Evolutionary conservation across 225 moss, liverwort and hornwort genomes (phyloP), one percentile per base, ranked within the genome.

Genomic region (Neckera pumila): DNA sequence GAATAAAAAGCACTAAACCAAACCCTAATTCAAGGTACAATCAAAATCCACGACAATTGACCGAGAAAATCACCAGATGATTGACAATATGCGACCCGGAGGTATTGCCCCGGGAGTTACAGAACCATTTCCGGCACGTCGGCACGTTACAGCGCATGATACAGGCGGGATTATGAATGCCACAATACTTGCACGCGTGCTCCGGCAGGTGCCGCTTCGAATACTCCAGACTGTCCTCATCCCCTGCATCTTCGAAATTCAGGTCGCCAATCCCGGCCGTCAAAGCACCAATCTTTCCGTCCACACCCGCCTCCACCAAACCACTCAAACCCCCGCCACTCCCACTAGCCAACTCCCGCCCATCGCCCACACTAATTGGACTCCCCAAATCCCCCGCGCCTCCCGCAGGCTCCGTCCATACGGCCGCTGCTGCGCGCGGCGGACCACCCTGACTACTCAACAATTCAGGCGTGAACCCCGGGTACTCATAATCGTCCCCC

Each of bases 181-280:
- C 98, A 85, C 98, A 99, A 84, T 99, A 99, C 94, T 99, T 99
- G 96, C 98, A 99, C 30, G 98, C 98, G 76, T 99, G 96, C 89
- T 99, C 98, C 76, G 98, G 98, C 86, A 99, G 94, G 90, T 99
- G 95, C 84, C 98, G 94, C 92, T 99, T 99, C 45, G 96, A 99
- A 76, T 94, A 99, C 12, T 99, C 97, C 70, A 96, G 79, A 66
- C 87, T 93, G n/a, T 99, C 98, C 62, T 99, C 98, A 63, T 99
- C 98, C 51, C 94, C 94, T 47, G 94, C 87, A 89, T 98, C 98
- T 78, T 99, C 98, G 73, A 99, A 99, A 94, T 94, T 99, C 88
- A 99, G 95, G 89, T 97, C 96, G 57, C 94, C 90, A 62, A 97
- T 91, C 54, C 96, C 97, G 31, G 89, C 92, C 61, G 92, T 88